Conservation (phyloP, 179 eudicot genomes). For the Camellia oleifera region DNA sequence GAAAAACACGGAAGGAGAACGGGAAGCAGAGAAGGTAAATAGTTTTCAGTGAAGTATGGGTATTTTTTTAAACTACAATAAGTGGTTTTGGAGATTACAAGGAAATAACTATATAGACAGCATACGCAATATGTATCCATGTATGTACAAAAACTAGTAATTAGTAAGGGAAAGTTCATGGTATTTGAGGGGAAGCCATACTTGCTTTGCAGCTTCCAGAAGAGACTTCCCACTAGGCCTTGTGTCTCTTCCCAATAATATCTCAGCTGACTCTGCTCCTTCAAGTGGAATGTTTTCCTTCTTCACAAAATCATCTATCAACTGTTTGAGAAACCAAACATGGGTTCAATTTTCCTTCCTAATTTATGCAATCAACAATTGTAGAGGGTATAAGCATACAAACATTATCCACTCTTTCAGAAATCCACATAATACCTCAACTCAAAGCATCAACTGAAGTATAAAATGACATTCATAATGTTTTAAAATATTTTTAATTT, state of each 20-base stretch:
- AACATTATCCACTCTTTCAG: not conserved
- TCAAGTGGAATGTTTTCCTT: constrained; percentile 67
- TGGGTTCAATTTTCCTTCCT: not conserved
- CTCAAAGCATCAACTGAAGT: no score
- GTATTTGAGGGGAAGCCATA: constrained; percentile 18
- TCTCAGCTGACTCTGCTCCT: constrained; percentile 42
- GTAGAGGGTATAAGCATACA: not conserved
- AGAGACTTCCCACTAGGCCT: constrained; percentile 93
- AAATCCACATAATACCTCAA: not conserved
- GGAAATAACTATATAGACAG: not conserved
- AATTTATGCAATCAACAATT: not conserved
- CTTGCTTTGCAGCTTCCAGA: constrained; percentile 86
- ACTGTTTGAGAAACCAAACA: constrained; percentile 34
- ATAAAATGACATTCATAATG: no score
- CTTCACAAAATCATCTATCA: constrained; percentile 66
- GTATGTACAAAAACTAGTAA: not conserved
- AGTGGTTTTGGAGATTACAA: not conserved
- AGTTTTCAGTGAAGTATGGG: not conserved
- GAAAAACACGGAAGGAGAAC: not conserved
- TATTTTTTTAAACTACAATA: not conserved
- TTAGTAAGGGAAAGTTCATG: not conserved
- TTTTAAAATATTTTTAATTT: no score
- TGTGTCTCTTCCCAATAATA: constrained; percentile 91
- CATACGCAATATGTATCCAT: not conserved
- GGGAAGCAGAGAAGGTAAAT: not conserved